Base-by-base conservation (phyloP, 2,329 filamentous ascomycete species). In the Fusarium praegraminearum region DNA sequence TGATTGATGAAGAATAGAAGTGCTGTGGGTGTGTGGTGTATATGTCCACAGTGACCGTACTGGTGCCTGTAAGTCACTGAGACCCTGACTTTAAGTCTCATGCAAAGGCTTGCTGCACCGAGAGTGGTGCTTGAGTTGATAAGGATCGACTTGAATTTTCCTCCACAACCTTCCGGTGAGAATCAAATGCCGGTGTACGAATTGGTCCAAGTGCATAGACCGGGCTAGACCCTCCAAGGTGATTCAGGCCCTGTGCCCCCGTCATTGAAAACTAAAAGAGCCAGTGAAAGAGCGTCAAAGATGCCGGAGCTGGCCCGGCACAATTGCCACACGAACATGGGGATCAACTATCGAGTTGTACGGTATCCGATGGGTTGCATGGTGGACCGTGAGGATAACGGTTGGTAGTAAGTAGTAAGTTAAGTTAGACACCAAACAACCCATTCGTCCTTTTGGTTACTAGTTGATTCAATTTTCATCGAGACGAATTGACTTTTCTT, bases 401-500 rank as follows among this genome's bases (percentile, higher is more conserved):
- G 49, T 26, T 63, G 26, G 30, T 62, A 38, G 36, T 13, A 36
- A 36, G 16, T 36, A 12, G 28, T 38, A 20, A 36, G 10, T 38
- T 7, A 20, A 38, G 18, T 38, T 38, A 24, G 35, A 28, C 40
- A 45, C 15, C 33, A 9, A 26, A 26, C 40, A 46, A n/a, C 44
- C 33, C 44, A 57, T 20, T 52, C 38, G 22, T 33, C 36, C 26
- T 22, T 40, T 40, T 10, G 28, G 44, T 54, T 65, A 35, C 36
- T 43, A 22, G 45, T 65, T 36, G 36, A 45, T 54, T 30, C 36
- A 20, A 60, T 26, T 32, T 53, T 57, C 53, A 32, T 54, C 24
- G n/a, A 33, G 22, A 38, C 45, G 63, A 73, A 75, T 75, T 73
- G 71, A 73, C 63, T 74, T 74, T 36, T 44, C 28, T 44, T 12